These are phyloP conservation scores for Suhomyces pyralidae DNA, from an alignment of 805 yeast species.

Conservation along the genomic window DNA sequence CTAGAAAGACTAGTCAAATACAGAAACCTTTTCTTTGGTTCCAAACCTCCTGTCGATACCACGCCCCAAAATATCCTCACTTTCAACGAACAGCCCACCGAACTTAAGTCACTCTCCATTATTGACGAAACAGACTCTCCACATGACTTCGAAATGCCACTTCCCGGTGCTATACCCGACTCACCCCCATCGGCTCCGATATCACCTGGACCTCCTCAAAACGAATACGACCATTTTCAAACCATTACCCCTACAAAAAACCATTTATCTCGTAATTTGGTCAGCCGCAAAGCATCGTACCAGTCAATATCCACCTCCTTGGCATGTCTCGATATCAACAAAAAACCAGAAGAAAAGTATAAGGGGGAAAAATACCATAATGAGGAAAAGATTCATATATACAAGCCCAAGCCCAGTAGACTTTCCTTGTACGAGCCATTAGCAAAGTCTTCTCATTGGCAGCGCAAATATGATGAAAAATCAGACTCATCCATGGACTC, in stretches of 20 bases:
- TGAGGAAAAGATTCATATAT: not conserved
- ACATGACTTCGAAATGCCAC: not conserved
- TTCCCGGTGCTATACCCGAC: constrained; percentile 30
- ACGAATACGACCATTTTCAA: not conserved
- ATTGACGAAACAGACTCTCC: constrained; percentile 10
- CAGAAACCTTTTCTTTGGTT: constrained; percentile 32
- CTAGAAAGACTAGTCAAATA: constrained; percentile 41
- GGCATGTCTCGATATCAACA: constrained; percentile 25
- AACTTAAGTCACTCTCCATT: constrained; percentile 9
- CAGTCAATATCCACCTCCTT: constrained; percentile 27
- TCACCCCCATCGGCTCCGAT: constrained; percentile 44
- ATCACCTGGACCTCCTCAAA: constrained; percentile 19
- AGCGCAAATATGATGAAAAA: constrained; percentile 7
- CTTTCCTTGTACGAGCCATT: not conserved
- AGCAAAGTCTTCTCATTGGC: not conserved
- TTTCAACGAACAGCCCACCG: constrained; percentile 12
- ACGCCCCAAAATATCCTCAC: not conserved
- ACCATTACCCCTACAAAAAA: constrained; percentile 3
- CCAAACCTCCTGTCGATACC: not conserved
- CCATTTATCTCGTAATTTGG: constrained; percentile 8
- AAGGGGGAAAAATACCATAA: too few relatives aligned
- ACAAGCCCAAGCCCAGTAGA: constrained; percentile 3
- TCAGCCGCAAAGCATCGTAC: constrained; percentile 15
- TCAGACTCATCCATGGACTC: constrained; percentile 36
- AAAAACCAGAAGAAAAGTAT: not conserved